Evolutionary conservation across 164 flowering plant species (phyloP).

Genomic region (Kalanchoe fedtschenkoi): DNA sequence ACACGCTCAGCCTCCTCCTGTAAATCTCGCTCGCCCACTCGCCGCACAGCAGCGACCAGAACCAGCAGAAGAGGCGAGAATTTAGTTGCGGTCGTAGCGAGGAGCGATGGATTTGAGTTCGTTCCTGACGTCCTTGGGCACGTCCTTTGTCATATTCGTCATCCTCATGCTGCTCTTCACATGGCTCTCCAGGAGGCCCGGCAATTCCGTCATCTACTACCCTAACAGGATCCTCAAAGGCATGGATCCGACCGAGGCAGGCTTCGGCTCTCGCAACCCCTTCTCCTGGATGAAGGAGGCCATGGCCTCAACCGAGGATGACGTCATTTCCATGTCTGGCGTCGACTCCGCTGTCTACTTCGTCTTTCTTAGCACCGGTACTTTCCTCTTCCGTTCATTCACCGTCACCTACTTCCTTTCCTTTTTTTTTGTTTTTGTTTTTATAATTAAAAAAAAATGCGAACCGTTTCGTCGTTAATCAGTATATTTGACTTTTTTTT

Average conservation of each 20-base stretch:
- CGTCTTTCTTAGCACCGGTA: conserved; percentile 76
- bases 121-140: conserved; percentile 76
- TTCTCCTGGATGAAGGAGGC: conserved; percentile 76
- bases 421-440: no score
- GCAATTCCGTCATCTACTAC: conserved; percentile 63
- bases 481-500: no score
- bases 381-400: conserved; percentile 5
- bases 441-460: no score
- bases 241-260: conserved; percentile 50
- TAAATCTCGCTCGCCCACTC: no score
- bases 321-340: conserved; percentile 60
- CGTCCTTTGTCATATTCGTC: conserved; percentile 74
- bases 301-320: conserved; percentile 47
- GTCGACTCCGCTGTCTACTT: conserved; percentile 93
- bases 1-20: no score
- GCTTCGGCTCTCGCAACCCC: conserved; percentile 43
- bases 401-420: background rate
- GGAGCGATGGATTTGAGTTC: conserved; percentile 86
- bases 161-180: conserved; percentile 60
- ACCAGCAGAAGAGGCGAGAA: no score
- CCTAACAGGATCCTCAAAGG: conserved; percentile 81
- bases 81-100: no score
- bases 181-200: conserved; percentile 57
- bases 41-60: no score
- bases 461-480: no score